phyloP scores from a whole-genome alignment of 2,329 filamentous ascomycete genomes.

The Paramyrothecium sp. region DNA sequence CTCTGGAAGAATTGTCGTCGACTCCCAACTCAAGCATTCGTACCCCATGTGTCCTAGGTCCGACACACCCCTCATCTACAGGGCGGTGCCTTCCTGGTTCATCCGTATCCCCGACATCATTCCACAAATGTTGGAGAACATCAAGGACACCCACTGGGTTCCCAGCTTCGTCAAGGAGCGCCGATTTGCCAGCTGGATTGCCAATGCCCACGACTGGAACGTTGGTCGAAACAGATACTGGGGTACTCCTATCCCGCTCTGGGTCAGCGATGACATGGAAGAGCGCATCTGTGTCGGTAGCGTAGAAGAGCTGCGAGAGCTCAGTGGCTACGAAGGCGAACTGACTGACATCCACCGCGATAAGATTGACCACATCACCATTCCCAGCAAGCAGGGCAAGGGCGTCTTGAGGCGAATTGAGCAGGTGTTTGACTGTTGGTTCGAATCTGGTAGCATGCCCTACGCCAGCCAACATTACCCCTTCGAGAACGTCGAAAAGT shows the following conservation, averaged over 20 bases:
- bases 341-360: constrained; percentile 87
- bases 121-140: constrained; percentile 85
- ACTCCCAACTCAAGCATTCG: constrained; percentile 85
- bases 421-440: constrained; percentile 97
- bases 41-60: constrained; percentile 94
- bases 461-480: constrained; percentile 90
- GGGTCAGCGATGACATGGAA: constrained; percentile 86
- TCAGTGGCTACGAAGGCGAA: constrained; percentile 84
- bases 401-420: constrained; percentile 77
- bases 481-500: constrained; percentile 82
- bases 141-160: constrained; percentile 89
- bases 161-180: constrained; percentile 88
- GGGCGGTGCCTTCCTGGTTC: constrained; percentile 92
- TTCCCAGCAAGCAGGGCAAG: constrained; percentile 85
- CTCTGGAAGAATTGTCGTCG: constrained; percentile 73
- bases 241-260: constrained; percentile 90
- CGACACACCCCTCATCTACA: constrained; percentile 92
- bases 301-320: constrained; percentile 75
- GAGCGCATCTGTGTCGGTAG: constrained; percentile 87
- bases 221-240: constrained; percentile 92
- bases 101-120: constrained; percentile 82
- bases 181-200: constrained; percentile 88
- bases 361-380: constrained; percentile 91
- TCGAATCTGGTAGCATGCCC: constrained; percentile 94
- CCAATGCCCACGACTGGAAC: constrained; percentile 91